Percentiles rank a stretch among this genome's conserved stretches.
phyloP scores from a whole-genome alignment of 2,329 filamentous ascomycete genomes.

The Colletotrichum tropicicola region DNA sequence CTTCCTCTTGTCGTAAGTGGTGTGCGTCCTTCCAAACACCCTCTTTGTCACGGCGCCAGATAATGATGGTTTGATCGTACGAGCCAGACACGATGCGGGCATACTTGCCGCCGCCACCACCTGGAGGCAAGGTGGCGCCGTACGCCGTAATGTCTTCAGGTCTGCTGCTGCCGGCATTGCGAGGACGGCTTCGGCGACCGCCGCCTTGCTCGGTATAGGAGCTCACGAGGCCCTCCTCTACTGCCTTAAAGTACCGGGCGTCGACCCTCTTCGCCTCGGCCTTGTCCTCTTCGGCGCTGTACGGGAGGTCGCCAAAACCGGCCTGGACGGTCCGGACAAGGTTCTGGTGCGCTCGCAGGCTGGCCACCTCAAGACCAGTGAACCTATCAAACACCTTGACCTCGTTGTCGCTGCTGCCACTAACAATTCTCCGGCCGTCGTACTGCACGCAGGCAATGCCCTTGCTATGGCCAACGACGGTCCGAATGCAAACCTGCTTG shows the following conservation, averaged over 20 bases:
- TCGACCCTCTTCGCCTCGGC: conserved; percentile 79
- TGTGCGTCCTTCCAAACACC: conserved; percentile 86
- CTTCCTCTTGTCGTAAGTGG: conserved; percentile 78
- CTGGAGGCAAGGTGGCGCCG: conserved; percentile 88
- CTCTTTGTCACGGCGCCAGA: conserved; percentile 89
- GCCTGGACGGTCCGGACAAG: conserved; percentile 95
- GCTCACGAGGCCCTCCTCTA: conserved; percentile 59
- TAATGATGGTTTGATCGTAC: conserved; percentile 94
- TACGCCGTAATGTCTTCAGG: conserved; percentile 81
- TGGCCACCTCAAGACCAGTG: conserved; percentile 89
- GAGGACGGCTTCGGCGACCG: conserved; percentile 48
- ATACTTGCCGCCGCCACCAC: conserved; percentile 88
- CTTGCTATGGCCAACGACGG: conserved; percentile 87
- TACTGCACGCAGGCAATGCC: conserved; percentile 98
- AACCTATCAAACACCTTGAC: conserved; percentile 93
- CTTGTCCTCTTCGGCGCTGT: conserved; percentile 78
- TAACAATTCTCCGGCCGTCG: conserved; percentile 91
- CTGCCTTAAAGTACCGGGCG: conserved; percentile 72
- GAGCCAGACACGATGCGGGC: conserved; percentile 96
- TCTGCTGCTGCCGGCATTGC: conserved; percentile 77
- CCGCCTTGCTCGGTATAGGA: conserved; percentile 21
- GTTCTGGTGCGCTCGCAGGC: conserved; percentile 81
- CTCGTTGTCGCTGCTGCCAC: conserved; percentile 94
- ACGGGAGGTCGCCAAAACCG: conserved; percentile 88
- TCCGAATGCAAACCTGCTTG: conserved; percentile 78